Evolutionary conservation across 768 basidiomycete genomes (phyloP).

Genomic region (Mycena filopes): DNA sequence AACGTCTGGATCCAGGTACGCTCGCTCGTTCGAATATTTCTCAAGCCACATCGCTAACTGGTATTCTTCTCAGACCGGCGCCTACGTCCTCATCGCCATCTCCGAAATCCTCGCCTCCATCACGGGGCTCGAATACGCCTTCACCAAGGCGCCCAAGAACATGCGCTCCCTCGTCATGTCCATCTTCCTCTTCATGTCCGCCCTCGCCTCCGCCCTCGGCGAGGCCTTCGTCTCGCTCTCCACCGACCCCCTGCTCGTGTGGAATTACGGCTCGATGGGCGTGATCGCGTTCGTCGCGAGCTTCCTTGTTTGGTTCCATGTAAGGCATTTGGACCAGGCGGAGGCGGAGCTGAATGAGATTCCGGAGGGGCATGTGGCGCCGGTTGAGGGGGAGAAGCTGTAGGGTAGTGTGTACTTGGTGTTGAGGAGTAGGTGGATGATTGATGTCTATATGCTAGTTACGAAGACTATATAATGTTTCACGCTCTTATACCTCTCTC

Average conservation of each 20-base stretch:
- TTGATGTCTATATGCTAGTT: too few species aligned
- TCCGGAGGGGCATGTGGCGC: conserved; percentile 41
- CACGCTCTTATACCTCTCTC: too few species aligned
- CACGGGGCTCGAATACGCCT: conserved; percentile 50
- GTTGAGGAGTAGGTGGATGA: too few species aligned
- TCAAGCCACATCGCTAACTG: neutral
- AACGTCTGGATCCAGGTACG: conserved; percentile 65
- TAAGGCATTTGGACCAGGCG: conserved; percentile 54
- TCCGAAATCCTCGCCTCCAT: conserved; percentile 70
- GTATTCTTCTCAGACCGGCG: conserved; percentile 43
- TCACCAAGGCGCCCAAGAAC: conserved; percentile 70
- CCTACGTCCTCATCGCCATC: conserved; percentile 76
- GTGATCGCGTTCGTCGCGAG: conserved; percentile 51
- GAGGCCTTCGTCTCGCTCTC: conserved; percentile 57
- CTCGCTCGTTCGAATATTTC: conserved; percentile 52
- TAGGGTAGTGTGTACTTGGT: too few species aligned
- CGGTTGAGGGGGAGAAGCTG: neutral
- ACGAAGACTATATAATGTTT: too few species aligned
- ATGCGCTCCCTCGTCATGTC: conserved; percentile 76
- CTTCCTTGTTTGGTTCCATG: conserved; percentile 48
- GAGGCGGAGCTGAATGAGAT: conserved; percentile 60
- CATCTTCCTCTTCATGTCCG: conserved; percentile 53
- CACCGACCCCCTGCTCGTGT: conserved; percentile 60
- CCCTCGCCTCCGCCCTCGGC: conserved; percentile 55
- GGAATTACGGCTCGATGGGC: conserved; percentile 59